Conservation (phyloP, 331 rosid species). For the Stylosanthes scabra region DNA sequence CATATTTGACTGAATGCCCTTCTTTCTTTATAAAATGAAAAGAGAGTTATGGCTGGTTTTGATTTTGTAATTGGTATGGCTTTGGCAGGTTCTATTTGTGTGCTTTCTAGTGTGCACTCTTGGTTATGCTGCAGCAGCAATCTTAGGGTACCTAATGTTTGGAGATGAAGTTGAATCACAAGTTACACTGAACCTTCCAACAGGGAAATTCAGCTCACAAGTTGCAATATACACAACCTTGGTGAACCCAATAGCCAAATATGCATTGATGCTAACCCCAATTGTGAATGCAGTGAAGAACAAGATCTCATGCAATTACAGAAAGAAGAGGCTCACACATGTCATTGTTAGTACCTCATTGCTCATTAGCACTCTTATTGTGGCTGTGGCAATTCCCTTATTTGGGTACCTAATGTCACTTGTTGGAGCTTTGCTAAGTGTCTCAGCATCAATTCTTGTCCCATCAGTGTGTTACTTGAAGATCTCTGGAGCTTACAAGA, state of each 20-base stretch:
- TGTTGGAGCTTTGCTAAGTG: constrained; percentile 44
- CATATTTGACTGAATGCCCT: too few relatives aligned
- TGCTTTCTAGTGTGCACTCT: constrained; percentile 33
- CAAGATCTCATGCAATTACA: constrained; percentile 23
- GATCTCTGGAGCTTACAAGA: constrained; percentile 45
- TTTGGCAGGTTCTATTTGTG: constrained; percentile 23
- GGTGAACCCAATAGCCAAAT: constrained; percentile 45
- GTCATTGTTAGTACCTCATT: constrained; percentile 30
- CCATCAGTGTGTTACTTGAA: constrained; percentile 44
- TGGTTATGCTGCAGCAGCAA: constrained; percentile 39
- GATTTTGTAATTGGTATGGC: neutral
- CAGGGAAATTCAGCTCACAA: constrained; percentile 36
- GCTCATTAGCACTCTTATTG: constrained; percentile 30
- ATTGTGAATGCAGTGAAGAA: constrained; percentile 28
- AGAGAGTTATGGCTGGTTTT: neutral
- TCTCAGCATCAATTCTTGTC: constrained; percentile 34
- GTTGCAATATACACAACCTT: constrained; percentile 43
- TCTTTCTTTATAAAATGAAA: too few relatives aligned
- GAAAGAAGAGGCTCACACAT: constrained; percentile 31
- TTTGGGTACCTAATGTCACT: constrained; percentile 43
- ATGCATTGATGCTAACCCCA: constrained; percentile 42
- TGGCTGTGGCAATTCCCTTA: constrained; percentile 38
- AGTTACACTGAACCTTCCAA: constrained; percentile 39
- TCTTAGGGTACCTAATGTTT: constrained; percentile 43
- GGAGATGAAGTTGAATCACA: constrained; percentile 43